phyloP scores from a whole-genome alignment of 2,329 filamentous ascomycete species.

The Tricladium varicosporioides region DNA sequence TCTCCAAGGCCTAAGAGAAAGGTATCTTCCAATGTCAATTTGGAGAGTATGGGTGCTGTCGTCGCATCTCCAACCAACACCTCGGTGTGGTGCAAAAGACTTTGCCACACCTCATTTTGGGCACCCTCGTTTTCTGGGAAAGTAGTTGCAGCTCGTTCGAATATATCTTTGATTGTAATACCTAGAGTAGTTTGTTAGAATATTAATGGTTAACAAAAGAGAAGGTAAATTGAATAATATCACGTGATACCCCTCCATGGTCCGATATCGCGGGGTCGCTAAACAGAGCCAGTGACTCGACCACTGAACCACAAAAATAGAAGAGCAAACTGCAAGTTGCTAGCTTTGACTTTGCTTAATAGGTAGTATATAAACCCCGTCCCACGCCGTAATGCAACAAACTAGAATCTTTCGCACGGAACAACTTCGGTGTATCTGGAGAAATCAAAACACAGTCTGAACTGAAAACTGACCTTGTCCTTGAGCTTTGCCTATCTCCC shows the following conservation, averaged over 20 bases:
- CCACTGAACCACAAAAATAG: background rate
- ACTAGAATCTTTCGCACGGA: background rate
- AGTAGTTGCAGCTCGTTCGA: constrained; percentile 1
- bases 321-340: background rate
- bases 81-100: constrained; percentile 5
- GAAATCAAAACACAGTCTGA: background rate
- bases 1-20: constrained; percentile 1
- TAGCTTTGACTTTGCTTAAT: background rate
- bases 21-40: constrained; percentile 6
- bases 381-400: background rate
- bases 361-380: background rate
- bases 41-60: background rate
- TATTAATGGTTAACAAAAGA: too few species aligned
- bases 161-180: constrained; percentile 7
- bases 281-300: constrained; percentile 1
- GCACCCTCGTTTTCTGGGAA: background rate
- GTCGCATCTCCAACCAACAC: constrained; percentile 8
- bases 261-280: background rate
- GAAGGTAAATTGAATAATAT: background rate
- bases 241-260: background rate
- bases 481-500: constrained; percentile 8
- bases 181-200: background rate
- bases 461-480: constrained; percentile 19
- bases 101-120: constrained; percentile 6
- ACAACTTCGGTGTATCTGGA: background rate